phyloP scores from a whole-genome alignment of 1,284 basidiomycete species.

The Malassezia restricta region DNA sequence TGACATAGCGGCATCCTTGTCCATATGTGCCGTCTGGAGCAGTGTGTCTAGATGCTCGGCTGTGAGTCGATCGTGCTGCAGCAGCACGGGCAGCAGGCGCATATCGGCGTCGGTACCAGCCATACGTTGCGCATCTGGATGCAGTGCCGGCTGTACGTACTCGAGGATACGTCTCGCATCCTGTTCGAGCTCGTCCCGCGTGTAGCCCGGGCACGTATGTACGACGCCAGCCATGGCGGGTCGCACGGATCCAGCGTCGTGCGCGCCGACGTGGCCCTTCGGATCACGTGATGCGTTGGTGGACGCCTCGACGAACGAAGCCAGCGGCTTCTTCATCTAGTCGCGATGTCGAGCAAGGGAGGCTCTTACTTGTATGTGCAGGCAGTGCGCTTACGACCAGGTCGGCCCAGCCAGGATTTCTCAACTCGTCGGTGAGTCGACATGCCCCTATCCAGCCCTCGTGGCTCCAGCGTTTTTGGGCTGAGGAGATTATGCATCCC shows the following conservation, averaged over 20 bases:
- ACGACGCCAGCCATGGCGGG: neutral
- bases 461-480: slow-evolving; percentile 15
- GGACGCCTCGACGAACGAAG: neutral
- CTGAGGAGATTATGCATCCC: slow-evolving; percentile 27
- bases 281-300: slow-evolving; percentile 5
- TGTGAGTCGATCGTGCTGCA: neutral
- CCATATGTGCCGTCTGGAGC: neutral
- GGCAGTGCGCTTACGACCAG: neutral
- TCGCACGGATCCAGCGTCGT: no score
- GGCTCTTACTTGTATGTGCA: slow-evolving; percentile 14
- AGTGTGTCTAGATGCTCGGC: neutral
- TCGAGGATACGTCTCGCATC: slow-evolving; percentile 1
- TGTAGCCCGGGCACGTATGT: neutral
- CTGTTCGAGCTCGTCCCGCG: neutral
- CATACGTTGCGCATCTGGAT: neutral
- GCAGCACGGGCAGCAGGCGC: slow-evolving; percentile 2
- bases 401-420: slow-evolving; percentile 14
- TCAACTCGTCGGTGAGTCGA: slow-evolving; percentile 1
- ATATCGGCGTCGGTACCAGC: slow-evolving; percentile 5
- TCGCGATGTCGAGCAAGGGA: slow-evolving; percentile 11
- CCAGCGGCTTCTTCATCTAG: neutral
- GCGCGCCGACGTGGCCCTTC: neutral
- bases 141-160: slow-evolving; percentile 2
- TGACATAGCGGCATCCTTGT: neutral
- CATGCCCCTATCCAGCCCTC: neutral